Conservation (phyloP, 495 filamentous ascomycete species). For the Penicillium riverlandense region DNA sequence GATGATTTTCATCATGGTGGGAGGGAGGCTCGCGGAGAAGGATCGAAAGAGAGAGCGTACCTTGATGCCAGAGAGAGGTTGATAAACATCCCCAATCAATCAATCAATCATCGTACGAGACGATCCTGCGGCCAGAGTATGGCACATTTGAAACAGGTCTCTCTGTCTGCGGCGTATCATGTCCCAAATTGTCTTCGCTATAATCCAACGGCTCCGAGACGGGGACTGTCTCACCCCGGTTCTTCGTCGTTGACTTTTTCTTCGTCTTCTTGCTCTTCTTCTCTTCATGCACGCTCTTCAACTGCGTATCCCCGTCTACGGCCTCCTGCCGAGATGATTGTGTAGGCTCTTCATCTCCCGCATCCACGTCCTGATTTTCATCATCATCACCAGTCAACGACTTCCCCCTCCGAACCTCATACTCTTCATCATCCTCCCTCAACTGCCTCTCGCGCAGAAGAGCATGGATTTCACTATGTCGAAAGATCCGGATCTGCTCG, state of each 20-base stretch:
- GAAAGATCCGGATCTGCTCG: conserved; percentile 83
- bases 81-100: not conserved
- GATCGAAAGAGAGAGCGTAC: not conserved
- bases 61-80: not conserved
- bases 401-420: conserved; percentile 12
- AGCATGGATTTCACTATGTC: conserved; percentile 78
- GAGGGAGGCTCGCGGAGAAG: not conserved
- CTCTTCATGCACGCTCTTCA: too few species aligned
- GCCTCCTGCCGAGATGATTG: too few species aligned
- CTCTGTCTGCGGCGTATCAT: too few species aligned
- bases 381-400: not conserved
- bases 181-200: conserved; percentile 1
- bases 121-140: conserved; percentile 22
- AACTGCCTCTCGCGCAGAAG: conserved; percentile 51
- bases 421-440: conserved; percentile 24
- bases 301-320: too few species aligned
- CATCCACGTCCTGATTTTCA: not conserved
- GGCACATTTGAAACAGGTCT: not conserved
- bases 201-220: conserved; percentile 9
- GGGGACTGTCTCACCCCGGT: not conserved
- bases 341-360: not conserved
- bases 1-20: conserved; percentile 30
- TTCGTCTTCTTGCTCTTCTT: too few species aligned
- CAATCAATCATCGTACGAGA: conserved; percentile 36
- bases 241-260: not conserved